Base-by-base conservation (phyloP, 305 asterid genomes). In the Fraxinus floribunda region DNA sequence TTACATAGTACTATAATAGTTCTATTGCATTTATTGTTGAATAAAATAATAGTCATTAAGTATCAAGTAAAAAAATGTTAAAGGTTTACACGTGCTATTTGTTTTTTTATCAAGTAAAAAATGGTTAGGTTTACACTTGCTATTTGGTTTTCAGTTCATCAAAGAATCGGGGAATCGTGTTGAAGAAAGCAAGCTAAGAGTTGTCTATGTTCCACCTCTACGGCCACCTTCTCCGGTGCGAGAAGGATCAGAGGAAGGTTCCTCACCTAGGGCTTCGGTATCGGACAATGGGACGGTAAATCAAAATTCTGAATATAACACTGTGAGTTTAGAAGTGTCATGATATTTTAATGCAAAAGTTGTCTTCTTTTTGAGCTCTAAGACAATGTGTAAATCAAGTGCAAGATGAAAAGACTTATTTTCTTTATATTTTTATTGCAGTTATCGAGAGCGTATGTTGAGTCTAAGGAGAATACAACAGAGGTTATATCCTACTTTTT, bases 171-270 rank as follows among this genome's bases (percentile, higher is more conserved):
- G 99, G 84, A 93, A 91, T 83, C 93, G 87, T 15, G 98, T 95
- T 82, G 98, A 93, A 73, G 99, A 95, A 84, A 88, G 89, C 91
- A 95, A 94, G 90, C 88, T 95, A 94, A 93, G 90, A 88, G 99
- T 95, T 79, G 77, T 89, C 26, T 94, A 94, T 89, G 89, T 93
- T 80, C 85, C 93, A 35, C 97, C 97, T 49, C 93, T 88, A 22
- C 97, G 85, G 79, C 98, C 93, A 46, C 97, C 99, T 80, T 95
- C 98, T 34, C 98, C 98, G 2, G 99, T 95, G 74, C 89, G 88
- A 55, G 99, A 95, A 90, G 98, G 98, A 52, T 94, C 98, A 2
- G 98, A 94, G 87, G 99, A 94, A 89, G 98, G 98, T 79, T 90
- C 98, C 41, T 94, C 99, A 5, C 97, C 99, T 0, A 90, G 97